Evolutionary conservation across 768 basidiomycete genomes (phyloP), one percentile per base, ranked within the genome.

Genomic region (Lactarius hengduanensis): DNA sequence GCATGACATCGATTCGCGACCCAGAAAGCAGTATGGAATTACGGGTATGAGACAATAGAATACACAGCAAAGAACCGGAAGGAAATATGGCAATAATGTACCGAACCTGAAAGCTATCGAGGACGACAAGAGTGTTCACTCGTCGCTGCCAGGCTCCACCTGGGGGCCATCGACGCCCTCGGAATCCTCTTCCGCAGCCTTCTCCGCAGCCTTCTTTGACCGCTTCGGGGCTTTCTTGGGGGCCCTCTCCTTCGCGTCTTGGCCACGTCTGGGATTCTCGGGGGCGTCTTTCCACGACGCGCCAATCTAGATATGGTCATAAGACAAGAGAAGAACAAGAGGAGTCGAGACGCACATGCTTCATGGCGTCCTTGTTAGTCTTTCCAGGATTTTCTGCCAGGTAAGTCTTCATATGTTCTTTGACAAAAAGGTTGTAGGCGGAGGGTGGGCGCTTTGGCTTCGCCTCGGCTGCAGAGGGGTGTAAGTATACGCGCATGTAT

Each of bases 181-280:
- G 16, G 64, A 26, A 11, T 6, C 53, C n/a, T 41, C 57, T 45
- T 41, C 41, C 9, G 47, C 38, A 20, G 47, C 64, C 34, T 69
- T 70, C 67, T 41, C 41, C 9, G 47, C 38, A 20, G 47, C 64
- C 34, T 69, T 70, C 67, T 65, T 65, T 18, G 63, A 28, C 43
- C 64, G 57, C 54, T 60, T 69, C 1, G 78, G 71, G 8, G 72
- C 78, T 64, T 82, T 50, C 47, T 50, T 84, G 28, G 82, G 70
- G 55, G 82, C 83, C 57, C 75, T 79, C n/a, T 80, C 22, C 67
- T 82, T 84, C 38, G 78, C 72, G 20, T 80, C 81, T 65, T 84
- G 80, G 22, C 86, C 86, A 30, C 84, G 82, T 66, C 85, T 87
- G 1, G 87, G 86, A 72, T 88, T 88, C 72, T 86, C 85, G 1